Evolutionary conservation across 768 basidiomycete species (phyloP).

Genomic region (Mycena galopus): DNA sequence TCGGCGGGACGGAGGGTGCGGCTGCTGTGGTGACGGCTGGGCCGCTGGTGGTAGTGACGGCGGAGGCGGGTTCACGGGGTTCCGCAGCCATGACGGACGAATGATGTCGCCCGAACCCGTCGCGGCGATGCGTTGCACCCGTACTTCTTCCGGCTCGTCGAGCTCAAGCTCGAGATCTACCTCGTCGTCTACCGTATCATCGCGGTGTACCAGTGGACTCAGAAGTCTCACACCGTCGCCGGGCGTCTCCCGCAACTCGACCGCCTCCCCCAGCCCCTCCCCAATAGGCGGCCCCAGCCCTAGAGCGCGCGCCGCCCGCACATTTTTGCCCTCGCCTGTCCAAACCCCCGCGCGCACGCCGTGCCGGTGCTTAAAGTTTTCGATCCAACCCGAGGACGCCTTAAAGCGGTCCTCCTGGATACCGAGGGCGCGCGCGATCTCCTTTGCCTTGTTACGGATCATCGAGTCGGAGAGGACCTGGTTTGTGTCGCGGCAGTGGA

Average conservation of each 20-base stretch:
- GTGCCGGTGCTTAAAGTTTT: conserved; percentile 90
- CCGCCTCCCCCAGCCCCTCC: not conserved
- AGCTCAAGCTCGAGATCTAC: not conserved
- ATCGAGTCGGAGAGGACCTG: conserved; percentile 73
- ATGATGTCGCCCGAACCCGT: conserved; percentile 15
- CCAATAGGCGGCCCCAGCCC: conserved; percentile 29
- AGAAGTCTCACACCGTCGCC: not conserved
- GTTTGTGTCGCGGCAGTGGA: conserved; percentile 61
- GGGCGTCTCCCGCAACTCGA: conserved; percentile 3
- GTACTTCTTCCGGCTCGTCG: conserved; percentile 22
- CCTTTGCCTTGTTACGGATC: conserved; percentile 75
- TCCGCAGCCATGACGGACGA: conserved; percentile 26
- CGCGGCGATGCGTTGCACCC: conserved; percentile 5
- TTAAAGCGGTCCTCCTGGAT: conserved; percentile 85
- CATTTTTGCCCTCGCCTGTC: conserved; percentile 55
- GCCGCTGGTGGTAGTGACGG: not conserved
- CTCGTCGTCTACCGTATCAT: not conserved
- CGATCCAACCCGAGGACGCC: conserved; percentile 93
- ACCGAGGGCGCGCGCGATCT: conserved; percentile 68
- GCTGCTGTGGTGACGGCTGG: not conserved
- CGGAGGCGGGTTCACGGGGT: not conserved
- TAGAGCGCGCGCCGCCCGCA: conserved; percentile 41
- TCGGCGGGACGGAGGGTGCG: conserved; percentile 29
- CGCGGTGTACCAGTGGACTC: conserved; percentile 14
- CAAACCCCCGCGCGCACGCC: conserved; percentile 79